Evolutionary conservation across 2,329 filamentous ascomycete genomes (phyloP), one percentile per base, ranked within the genome.

Genomic region (Fusarium nodosum): DNA sequence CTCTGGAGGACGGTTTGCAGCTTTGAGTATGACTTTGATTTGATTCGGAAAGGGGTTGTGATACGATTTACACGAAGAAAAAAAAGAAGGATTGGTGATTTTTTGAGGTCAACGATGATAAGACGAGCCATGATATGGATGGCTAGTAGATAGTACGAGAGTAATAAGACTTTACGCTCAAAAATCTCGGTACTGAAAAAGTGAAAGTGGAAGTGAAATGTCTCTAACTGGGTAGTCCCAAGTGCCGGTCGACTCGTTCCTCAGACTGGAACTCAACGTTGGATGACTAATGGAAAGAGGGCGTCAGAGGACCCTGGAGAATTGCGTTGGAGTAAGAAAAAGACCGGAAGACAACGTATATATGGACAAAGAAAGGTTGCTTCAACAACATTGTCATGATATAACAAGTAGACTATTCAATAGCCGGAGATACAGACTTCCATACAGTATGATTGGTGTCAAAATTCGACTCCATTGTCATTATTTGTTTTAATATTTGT

Each of bases 21-120:
- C 68, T 63, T 77, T 71, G 73, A 74, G 72, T 69, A 75, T 69
- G 71, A 65, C 54, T 67, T 73, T 73, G 50, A 48, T 74, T 75
- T 73, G 60, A 68, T 76, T 75, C 73, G 68, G 69, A 56, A 62
- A 69, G 70, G 72, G 71, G 48, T 41, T 71, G 69, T 66, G 59
- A 71, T 55, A 71, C 66, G 72, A 68, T 70, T 71, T 69, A 66
- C 24, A 64, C 41, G 67, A 70, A 50, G 63, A 69, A 52, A 68
- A 67, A 64, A 67, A 64, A 60, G 68, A 71, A 58, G 72, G 72
- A 72, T 74, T 74, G 70, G 70, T 73, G 69, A 72, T 68, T 58
- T 63, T 63, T 61, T 64, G 16, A 65, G 62, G 67, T 71, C 52
- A 63, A 72, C 59, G 60, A 64, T 70, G 65, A 68, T 69, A 48